Evolutionary conservation across 2,329 filamentous ascomycete species (phyloP).

Genomic region (Aspergillus alliaceus): DNA sequence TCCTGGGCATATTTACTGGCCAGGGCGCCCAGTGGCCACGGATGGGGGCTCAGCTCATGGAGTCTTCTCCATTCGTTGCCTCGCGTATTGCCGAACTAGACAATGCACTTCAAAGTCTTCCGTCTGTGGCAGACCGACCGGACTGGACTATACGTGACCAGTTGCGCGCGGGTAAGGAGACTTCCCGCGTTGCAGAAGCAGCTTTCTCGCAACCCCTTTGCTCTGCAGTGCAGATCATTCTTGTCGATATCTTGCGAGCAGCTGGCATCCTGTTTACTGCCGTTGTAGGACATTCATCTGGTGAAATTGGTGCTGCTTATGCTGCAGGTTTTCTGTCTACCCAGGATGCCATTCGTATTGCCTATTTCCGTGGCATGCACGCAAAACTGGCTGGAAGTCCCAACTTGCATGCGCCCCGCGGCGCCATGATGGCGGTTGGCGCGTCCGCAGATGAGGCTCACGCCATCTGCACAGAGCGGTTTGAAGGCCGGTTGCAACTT

Average conservation of each 20-base stretch:
- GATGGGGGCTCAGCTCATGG: slow-evolving; percentile 24
- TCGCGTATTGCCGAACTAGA: slow-evolving; percentile 4
- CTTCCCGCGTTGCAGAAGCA: slow-evolving; percentile 11
- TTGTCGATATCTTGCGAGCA: slow-evolving; percentile 47
- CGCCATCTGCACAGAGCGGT: not conserved
- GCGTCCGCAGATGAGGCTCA: slow-evolving; percentile 4
- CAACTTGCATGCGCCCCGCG: not conserved
- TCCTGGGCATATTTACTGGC: slow-evolving; percentile 31
- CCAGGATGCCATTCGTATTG: slow-evolving; percentile 44
- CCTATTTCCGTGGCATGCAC: slow-evolving; percentile 41
- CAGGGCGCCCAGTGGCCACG: slow-evolving; percentile 29
- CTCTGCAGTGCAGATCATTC: slow-evolving; percentile 50
- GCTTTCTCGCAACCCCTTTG: slow-evolving; percentile 20
- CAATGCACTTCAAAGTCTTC: slow-evolving; percentile 7
- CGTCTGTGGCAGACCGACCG: slow-evolving; percentile 12
- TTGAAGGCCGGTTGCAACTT: slow-evolving; percentile 7
- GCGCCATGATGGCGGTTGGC: slow-evolving; percentile 20
- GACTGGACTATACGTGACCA: slow-evolving; percentile 12
- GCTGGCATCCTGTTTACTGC: slow-evolving; percentile 42
- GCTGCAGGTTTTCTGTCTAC: slow-evolving; percentile 41
- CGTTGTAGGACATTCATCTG: slow-evolving; percentile 50
- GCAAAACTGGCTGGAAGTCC: slow-evolving; percentile 2
- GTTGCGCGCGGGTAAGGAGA: slow-evolving; percentile 1
- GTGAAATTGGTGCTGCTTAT: slow-evolving; percentile 53
- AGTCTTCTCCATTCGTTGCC: slow-evolving; percentile 5